Conservation (phyloP, 495 filamentous ascomycete species). For the Tricharina praecox region DNA sequence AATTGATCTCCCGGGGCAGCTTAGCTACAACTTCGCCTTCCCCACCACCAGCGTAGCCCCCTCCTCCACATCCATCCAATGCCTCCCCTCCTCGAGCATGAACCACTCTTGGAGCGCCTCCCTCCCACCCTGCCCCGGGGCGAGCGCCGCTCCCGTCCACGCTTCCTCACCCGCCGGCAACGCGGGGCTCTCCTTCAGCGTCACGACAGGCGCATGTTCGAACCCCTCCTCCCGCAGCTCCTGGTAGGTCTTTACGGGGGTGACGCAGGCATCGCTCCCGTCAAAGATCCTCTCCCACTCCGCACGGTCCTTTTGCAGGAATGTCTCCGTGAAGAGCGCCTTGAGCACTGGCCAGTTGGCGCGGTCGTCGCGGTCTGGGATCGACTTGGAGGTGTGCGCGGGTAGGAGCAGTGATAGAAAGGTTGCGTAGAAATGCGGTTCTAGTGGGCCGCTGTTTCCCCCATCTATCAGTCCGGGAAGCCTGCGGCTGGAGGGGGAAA, state of each 20-base stretch:
- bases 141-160: constrained; percentile 43
- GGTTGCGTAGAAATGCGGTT: constrained; percentile 62
- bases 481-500: background rate
- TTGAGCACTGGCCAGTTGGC: constrained; percentile 48
- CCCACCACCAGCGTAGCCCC: background rate
- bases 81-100: constrained; percentile 53
- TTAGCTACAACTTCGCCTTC: constrained; percentile 1
- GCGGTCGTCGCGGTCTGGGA: constrained; percentile 42
- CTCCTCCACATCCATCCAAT: constrained; percentile 35
- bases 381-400: constrained; percentile 31
- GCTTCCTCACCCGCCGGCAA: constrained; percentile 42
- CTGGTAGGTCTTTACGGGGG: constrained; percentile 57
- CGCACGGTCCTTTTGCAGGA: constrained; percentile 52
- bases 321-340: constrained; percentile 41
- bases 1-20: no score
- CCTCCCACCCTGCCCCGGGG: constrained; percentile 53
- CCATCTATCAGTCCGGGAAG: background rate
- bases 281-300: constrained; percentile 83
- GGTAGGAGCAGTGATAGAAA: constrained; percentile 44
- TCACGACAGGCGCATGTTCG: constrained; percentile 61
- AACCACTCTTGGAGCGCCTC: constrained; percentile 56
- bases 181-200: constrained; percentile 47
- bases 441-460: constrained; percentile 45
- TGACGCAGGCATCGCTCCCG: constrained; percentile 79
- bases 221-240: constrained; percentile 48